Conservation (phyloP, 148 eudicot species). For the Diospyros kaki region DNA sequence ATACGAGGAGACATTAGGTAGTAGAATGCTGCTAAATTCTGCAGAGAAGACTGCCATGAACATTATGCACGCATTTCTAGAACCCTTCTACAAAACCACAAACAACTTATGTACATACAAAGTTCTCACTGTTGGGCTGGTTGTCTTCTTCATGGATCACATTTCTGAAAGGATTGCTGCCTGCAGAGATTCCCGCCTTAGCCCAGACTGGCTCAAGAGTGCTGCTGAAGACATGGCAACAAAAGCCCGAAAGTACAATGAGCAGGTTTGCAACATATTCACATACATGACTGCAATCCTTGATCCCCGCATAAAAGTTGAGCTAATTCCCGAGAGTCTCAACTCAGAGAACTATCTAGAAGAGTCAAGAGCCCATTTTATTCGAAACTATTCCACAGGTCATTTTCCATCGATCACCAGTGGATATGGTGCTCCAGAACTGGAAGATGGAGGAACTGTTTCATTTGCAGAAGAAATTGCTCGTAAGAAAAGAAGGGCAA, state of each 20-base stretch:
- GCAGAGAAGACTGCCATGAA: conserved; percentile 61
- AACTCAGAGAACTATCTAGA: conserved; percentile 54
- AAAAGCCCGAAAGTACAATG: conserved; percentile 48
- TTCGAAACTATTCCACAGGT: conserved; percentile 53
- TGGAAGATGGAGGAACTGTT: conserved; percentile 43
- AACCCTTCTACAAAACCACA: conserved; percentile 80
- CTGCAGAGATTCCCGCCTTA: conserved; percentile 62
- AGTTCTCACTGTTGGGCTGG: conserved; percentile 62
- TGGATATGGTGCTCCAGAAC: conserved; percentile 42
- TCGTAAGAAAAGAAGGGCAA: conserved; percentile 67
- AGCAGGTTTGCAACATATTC: conserved; percentile 58
- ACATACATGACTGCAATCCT: conserved; percentile 81
- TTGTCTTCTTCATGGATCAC: conserved; percentile 90
- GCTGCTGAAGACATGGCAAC: conserved; percentile 60
- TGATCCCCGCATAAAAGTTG: conserved; percentile 80
- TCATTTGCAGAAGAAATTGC: conserved; percentile 96
- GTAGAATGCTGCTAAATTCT: conserved; percentile 48
- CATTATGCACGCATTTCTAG: conserved; percentile 56
- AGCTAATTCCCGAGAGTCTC: conserved; percentile 70
- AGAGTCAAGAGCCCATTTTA: conserved; percentile 60
- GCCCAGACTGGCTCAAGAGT: conserved; percentile 75
- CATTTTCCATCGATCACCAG: conserved; percentile 45
- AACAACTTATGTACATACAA: conserved; percentile 61
- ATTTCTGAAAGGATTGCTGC: conserved; percentile 61
- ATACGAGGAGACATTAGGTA: conserved; percentile 55